Conservation (phyloP, 2,329 filamentous ascomycete genomes). For the Xylariomycetidae sp. region DNA sequence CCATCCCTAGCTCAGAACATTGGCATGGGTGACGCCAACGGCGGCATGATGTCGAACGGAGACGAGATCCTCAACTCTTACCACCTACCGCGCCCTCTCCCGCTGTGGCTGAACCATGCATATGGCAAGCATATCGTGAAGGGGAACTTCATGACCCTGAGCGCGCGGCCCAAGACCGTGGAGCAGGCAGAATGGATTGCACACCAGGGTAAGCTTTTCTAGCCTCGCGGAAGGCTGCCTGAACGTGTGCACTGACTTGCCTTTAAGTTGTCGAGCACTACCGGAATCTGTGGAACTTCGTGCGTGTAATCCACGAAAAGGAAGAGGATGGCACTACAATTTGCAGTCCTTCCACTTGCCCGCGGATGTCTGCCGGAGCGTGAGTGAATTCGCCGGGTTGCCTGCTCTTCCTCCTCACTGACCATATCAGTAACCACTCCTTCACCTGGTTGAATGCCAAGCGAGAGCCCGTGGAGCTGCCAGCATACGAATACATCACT, state of each 20-base stretch:
- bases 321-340: conserved; percentile 72
- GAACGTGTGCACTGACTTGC: conserved; percentile 10
- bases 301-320: conserved; percentile 80
- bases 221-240: neutral
- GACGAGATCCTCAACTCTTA: conserved; percentile 54
- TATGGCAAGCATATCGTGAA: conserved; percentile 86
- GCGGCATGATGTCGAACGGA: conserved; percentile 37
- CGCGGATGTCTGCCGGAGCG: conserved; percentile 90
- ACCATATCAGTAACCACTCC: conserved; percentile 71
- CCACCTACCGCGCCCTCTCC: conserved; percentile 60
- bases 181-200: conserved; percentile 95
- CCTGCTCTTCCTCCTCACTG: too few relatives aligned
- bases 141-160: conserved; percentile 95
- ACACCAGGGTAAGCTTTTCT: conserved; percentile 66
- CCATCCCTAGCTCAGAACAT: conserved; percentile 61
- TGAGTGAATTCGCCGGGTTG: too few relatives aligned
- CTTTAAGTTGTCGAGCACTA: conserved; percentile 82
- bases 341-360: conserved; percentile 79
- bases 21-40: conserved; percentile 56
- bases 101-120: conserved; percentile 68
- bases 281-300: conserved; percentile 80
- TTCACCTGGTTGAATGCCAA: conserved; percentile 94
- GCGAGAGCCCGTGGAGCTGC: conserved; percentile 83
- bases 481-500: conserved; percentile 88
- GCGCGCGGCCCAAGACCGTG: conserved; percentile 85